Percentiles rank a stretch among this genome's conserved stretches.
These are phyloP conservation scores for Penicillium bovifimosum DNA, from an alignment of 495 filamentous ascomycete genomes.

Conservation along the genomic window DNA sequence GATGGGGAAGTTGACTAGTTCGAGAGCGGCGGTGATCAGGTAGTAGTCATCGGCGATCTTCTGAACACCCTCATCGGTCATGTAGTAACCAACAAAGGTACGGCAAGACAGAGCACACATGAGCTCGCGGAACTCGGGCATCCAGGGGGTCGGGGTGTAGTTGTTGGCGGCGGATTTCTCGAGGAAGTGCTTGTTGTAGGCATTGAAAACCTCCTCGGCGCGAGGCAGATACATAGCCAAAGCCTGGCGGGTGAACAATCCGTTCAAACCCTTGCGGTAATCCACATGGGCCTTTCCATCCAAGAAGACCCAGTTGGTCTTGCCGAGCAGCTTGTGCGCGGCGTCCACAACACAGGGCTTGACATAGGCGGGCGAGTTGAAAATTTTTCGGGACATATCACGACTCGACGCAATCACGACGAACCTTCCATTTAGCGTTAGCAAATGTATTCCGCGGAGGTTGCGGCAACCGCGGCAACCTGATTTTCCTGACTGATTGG, in stretches of 20 bases:
- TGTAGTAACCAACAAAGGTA: conserved; percentile 95
- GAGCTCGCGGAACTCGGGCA: conserved; percentile 89
- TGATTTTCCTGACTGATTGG: background rate
- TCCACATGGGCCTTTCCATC: conserved; percentile 94
- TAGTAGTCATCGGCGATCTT: conserved; percentile 98
- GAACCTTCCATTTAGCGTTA: conserved; percentile 54
- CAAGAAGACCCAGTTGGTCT: conserved; percentile 95
- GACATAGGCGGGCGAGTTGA: conserved; percentile 89
- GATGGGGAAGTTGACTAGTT: conserved; percentile 97
- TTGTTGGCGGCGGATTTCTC: conserved; percentile 60
- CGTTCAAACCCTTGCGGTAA: conserved; percentile 93
- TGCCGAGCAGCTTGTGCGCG: conserved; percentile 88
- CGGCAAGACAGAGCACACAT: conserved; percentile 94
- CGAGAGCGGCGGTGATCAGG: conserved; percentile 88
- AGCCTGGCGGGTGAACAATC: conserved; percentile 86
- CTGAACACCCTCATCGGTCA: conserved; percentile 80
- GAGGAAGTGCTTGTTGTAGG: conserved; percentile 76
- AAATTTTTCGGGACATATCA: conserved; percentile 93
- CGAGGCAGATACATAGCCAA: conserved; percentile 85
- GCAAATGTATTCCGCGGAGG: conserved; percentile 1
- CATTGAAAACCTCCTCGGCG: conserved; percentile 85
- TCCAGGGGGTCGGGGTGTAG: conserved; percentile 75
- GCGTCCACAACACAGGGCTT: conserved; percentile 97
- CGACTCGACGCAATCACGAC: conserved; percentile 95
- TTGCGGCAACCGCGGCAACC: background rate